These are phyloP conservation scores for Wickerhamomyces silvicola DNA, from an alignment of 805 yeast genomes.

Conservation along the genomic window DNA sequence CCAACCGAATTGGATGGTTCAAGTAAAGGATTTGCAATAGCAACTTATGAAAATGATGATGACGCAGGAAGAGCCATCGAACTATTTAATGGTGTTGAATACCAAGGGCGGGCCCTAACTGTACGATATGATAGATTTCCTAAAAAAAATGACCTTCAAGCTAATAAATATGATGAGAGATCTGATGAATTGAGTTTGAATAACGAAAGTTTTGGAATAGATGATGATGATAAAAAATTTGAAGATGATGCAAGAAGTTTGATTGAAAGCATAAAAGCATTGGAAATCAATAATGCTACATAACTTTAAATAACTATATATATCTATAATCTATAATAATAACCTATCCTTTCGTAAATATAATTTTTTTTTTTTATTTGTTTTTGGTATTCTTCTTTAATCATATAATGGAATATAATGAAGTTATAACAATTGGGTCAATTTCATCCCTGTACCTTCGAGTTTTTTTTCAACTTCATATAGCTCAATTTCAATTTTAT, in stretches of 20 bases:
- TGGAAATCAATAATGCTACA: background rate
- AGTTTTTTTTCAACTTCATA: conserved; percentile 14
- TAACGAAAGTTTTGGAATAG: too few species aligned
- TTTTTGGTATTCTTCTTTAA: too few species aligned
- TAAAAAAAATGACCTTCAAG: conserved; percentile 17
- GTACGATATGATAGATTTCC: conserved; percentile 57
- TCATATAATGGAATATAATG: too few species aligned
- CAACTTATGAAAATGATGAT: conserved; percentile 38
- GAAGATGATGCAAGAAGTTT: conserved; percentile 21
- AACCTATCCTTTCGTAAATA: too few species aligned
- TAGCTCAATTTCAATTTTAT: conserved; percentile 12
- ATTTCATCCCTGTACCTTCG: conserved; percentile 5
- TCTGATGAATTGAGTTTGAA: too few species aligned
- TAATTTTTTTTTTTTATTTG: too few species aligned
- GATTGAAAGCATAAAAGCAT: conserved; percentile 18
- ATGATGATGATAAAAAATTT: conserved; percentile 15
- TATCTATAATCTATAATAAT: too few species aligned
- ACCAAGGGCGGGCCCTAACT: conserved; percentile 53
- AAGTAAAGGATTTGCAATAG: conserved; percentile 60
- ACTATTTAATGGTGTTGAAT: conserved; percentile 43
- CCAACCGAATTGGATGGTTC: conserved; percentile 32
- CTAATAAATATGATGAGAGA: background rate
- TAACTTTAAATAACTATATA: background rate
- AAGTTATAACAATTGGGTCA: conserved; percentile 23
- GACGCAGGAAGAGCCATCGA: conserved; percentile 45